A percentile compares a stretch with the other conserved stretches of the same genome.
phyloP scores from a whole-genome alignment of 768 basidiomycete genomes.

The Mycena metata region DNA sequence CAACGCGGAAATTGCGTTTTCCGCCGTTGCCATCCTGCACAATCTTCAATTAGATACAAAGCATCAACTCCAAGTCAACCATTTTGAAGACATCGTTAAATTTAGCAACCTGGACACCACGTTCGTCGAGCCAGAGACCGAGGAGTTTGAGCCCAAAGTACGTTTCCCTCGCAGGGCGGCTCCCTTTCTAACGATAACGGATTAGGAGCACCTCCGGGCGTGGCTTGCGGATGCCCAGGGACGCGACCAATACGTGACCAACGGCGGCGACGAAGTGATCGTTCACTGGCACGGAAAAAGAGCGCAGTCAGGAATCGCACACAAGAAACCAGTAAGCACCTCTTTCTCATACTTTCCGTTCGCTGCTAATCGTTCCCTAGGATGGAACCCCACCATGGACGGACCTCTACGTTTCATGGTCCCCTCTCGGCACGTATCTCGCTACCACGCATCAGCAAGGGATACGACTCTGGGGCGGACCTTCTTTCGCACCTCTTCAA shows the following conservation, averaged over 20 bases:
- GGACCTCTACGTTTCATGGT: constrained; percentile 98
- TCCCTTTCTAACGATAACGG: constrained; percentile 24
- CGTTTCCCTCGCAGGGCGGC: constrained; percentile 19
- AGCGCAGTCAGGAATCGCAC: constrained; percentile 83
- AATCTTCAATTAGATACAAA: constrained; percentile 89
- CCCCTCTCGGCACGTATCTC: constrained; percentile 94
- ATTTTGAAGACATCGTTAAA: constrained; percentile 90
- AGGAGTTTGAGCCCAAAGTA: constrained; percentile 84
- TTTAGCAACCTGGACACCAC: constrained; percentile 83
- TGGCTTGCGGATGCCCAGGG: constrained; percentile 95
- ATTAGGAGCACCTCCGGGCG: constrained; percentile 95
- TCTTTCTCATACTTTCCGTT: background rate
- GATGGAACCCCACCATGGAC: constrained; percentile 75
- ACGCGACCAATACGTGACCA: constrained; percentile 96
- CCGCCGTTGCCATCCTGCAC: constrained; percentile 76
- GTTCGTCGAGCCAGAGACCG: constrained; percentile 79
- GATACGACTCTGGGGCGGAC: constrained; percentile 95
- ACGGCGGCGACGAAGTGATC: constrained; percentile 90
- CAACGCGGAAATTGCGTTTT: constrained; percentile 75
- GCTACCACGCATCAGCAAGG: constrained; percentile 96
- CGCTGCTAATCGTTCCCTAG: constrained; percentile 54
- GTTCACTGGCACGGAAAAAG: constrained; percentile 95
- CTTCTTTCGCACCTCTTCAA: constrained; percentile 88
- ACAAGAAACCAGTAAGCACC: constrained; percentile 75
- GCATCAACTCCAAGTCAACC: constrained; percentile 87